Conservation (phyloP, 495 filamentous ascomycete genomes). For the Xylaria scruposa region DNA sequence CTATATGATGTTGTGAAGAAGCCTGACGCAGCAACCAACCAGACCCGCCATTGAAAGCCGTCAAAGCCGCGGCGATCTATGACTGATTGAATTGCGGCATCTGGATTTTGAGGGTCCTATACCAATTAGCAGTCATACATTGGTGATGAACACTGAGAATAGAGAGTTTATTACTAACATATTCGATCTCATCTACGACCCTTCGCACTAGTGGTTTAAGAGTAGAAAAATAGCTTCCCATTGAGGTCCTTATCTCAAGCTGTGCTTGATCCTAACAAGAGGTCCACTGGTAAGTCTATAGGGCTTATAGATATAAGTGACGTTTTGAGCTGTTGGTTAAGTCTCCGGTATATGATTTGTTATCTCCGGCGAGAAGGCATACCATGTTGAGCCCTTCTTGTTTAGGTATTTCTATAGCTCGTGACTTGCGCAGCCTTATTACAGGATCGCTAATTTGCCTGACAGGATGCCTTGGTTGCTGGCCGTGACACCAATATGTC, state of each 20-base stretch:
- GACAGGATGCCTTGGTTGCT: neutral
- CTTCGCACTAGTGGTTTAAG: neutral
- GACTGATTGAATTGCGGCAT: slow-evolving; percentile 33
- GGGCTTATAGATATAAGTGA: neutral
- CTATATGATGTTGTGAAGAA: slow-evolving; percentile 74
- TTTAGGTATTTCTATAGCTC: neutral
- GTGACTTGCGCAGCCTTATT: neutral
- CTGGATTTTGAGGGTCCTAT: slow-evolving; percentile 34
- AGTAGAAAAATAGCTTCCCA: slow-evolving; percentile 11
- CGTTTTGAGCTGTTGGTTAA: neutral
- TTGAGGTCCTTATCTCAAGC: neutral
- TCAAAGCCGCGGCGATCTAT: slow-evolving; percentile 39
- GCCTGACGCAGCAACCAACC: slow-evolving; percentile 66
- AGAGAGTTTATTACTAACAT: neutral
- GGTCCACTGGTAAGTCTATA: neutral
- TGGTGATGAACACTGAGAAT: neutral
- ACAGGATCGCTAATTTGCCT: neutral
- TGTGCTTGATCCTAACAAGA: neutral
- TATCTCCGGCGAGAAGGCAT: slow-evolving; percentile 5
- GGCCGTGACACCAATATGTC: neutral
- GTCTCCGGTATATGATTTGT: neutral
- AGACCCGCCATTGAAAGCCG: slow-evolving; percentile 45
- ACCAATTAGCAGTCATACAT: neutral
- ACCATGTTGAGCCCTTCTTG: neutral
- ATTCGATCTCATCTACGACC: slow-evolving; percentile 9